Evolutionary conservation across 805 yeast species (phyloP).

Genomic region (Zygosaccharomyces siamensis): DNA sequence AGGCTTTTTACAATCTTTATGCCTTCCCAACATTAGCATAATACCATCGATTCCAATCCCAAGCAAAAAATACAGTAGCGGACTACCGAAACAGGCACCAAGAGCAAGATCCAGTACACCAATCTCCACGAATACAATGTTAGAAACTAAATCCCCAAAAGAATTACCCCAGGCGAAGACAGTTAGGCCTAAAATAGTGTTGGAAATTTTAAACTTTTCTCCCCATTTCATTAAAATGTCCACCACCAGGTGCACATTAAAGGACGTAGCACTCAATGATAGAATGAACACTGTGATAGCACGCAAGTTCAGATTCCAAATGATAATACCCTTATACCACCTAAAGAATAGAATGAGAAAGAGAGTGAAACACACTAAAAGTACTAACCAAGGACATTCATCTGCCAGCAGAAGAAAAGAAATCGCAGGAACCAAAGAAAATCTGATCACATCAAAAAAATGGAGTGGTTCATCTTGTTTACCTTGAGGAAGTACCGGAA

Average conservation of each 20-base stretch:
- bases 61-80: slow-evolving; percentile 67
- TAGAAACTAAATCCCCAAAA: slow-evolving; percentile 82
- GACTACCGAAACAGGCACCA: slow-evolving; percentile 96
- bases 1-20: slow-evolving; percentile 5
- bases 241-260: slow-evolving; percentile 43
- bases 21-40: slow-evolving; percentile 31
- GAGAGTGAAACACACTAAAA: slow-evolving; percentile 2
- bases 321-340: slow-evolving; percentile 2
- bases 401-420: slow-evolving; percentile 6
- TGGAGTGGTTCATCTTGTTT: slow-evolving; percentile 4
- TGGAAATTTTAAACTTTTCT: slow-evolving; percentile 55
- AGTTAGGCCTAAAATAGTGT: slow-evolving; percentile 80
- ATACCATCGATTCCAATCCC: slow-evolving; percentile 79
- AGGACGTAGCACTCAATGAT: slow-evolving; percentile 64
- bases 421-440: slow-evolving; percentile 11
- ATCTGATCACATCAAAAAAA: slow-evolving; percentile 11
- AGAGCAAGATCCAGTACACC: slow-evolving; percentile 87
- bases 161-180: slow-evolving; percentile 92
- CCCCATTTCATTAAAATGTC: slow-evolving; percentile 58
- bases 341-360: slow-evolving; percentile 9
- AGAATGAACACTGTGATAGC: slow-evolving; percentile 58
- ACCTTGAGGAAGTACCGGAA: slow-evolving; percentile 15
- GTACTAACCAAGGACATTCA: slow-evolving; percentile 3
- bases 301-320: slow-evolving; percentile 9
- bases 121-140: slow-evolving; percentile 69